phyloP scores from a whole-genome alignment of 371 early-diverging fungal species.

The Sporodiniella umbellata region DNA sequence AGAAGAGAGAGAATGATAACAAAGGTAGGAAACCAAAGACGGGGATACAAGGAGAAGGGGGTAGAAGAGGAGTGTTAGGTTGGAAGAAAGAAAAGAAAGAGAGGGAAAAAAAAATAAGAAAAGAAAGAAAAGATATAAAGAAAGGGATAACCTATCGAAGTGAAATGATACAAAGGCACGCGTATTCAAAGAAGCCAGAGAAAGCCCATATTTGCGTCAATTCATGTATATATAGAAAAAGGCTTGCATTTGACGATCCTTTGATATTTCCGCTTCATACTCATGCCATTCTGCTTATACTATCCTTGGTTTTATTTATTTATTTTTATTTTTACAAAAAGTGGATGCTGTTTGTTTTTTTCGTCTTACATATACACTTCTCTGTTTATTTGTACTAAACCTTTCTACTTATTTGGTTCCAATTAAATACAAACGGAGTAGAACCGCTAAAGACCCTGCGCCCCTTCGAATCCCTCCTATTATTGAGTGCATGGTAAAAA shows the following conservation, averaged over 20 bases:
- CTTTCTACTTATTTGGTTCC: neutral
- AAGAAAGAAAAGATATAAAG: neutral
- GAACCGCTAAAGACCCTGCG: neutral
- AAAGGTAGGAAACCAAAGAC: neutral
- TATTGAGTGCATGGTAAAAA: neutral
- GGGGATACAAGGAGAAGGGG: too few relatives aligned
- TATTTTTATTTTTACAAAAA: too few relatives aligned
- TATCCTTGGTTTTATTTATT: neutral
- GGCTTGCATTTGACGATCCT: neutral
- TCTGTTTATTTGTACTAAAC: too few relatives aligned
- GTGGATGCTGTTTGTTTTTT: neutral
- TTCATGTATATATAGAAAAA: neutral
- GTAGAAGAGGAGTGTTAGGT: neutral
- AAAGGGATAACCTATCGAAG: neutral
- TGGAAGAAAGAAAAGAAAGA: neutral
- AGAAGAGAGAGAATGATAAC: neutral
- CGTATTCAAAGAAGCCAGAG: neutral
- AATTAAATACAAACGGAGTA: neutral
- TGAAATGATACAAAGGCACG: neutral
- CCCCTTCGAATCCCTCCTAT: neutral
- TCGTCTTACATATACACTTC: too few relatives aligned
- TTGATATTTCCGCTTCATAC: neutral
- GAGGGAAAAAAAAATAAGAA: neutral
- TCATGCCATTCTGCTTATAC: neutral
- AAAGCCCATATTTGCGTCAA: slow-evolving; percentile 9